phyloP scores from a whole-genome alignment of 371 early-diverging fungal species.

The Rhizopus microsporus region DNA sequence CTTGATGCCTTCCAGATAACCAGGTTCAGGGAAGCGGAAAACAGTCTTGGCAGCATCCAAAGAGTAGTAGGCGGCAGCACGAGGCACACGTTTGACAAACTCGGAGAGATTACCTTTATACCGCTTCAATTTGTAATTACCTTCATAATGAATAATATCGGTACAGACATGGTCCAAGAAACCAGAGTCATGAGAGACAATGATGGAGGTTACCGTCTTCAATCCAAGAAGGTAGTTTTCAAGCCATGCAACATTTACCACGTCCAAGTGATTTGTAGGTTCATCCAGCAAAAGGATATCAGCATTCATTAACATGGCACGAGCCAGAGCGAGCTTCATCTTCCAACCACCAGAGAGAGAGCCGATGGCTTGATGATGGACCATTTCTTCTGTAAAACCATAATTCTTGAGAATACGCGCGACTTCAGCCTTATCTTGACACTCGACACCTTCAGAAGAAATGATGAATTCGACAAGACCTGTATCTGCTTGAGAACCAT shows the following conservation, averaged over 20 bases:
- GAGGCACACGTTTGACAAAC: constrained; percentile 79
- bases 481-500: constrained; percentile 71
- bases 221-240: constrained; percentile 75
- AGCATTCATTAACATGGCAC: constrained; percentile 84
- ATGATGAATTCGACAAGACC: constrained; percentile 69
- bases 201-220: constrained; percentile 75
- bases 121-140: constrained; percentile 71
- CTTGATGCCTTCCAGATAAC: constrained; percentile 73
- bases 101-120: constrained; percentile 85
- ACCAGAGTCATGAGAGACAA: constrained; percentile 89
- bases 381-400: constrained; percentile 72
- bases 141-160: constrained; percentile 80
- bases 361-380: constrained; percentile 62
- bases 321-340: constrained; percentile 86
- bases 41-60: constrained; percentile 57
- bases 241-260: constrained; percentile 79
- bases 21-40: constrained; percentile 74
- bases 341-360: constrained; percentile 89
- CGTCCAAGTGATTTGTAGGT: constrained; percentile 93
- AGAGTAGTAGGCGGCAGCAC: constrained; percentile 76
- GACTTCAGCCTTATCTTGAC: constrained; percentile 53
- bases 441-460: constrained; percentile 56
- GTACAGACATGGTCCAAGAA: constrained; percentile 88
- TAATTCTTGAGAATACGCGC: constrained; percentile 61
- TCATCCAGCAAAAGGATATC: constrained; percentile 89